These are phyloP conservation scores for Primulina eburnea DNA, from an alignment of 257 asterid genomes.

Conservation along the genomic window DNA sequence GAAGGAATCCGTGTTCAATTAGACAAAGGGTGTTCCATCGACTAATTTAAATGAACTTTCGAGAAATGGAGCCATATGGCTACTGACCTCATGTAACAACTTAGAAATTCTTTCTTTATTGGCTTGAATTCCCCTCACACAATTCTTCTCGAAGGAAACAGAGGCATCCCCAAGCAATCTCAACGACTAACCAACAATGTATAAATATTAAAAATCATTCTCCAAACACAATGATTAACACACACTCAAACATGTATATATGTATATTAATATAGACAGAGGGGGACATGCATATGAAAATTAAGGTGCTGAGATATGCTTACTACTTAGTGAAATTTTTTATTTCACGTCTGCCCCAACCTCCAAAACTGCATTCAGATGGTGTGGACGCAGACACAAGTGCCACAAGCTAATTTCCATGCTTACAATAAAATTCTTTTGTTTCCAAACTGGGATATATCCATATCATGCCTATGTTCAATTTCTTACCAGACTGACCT, in stretches of 20 bases:
- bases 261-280: too few relatives aligned
- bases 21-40: slow-evolving; percentile 18
- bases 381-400: neutral
- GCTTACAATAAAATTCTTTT: too few relatives aligned
- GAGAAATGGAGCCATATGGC: slow-evolving; percentile 16
- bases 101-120: slow-evolving; percentile 78
- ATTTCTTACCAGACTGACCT: too few relatives aligned
- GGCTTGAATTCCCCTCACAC: slow-evolving; percentile 93
- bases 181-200: slow-evolving; percentile 51
- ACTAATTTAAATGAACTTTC: slow-evolving; percentile 9
- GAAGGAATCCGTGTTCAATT: slow-evolving; percentile 17
- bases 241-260: neutral
- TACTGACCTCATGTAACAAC: slow-evolving; percentile 77
- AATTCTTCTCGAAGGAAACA: slow-evolving; percentile 90
- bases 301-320: neutral
- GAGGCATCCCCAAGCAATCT: slow-evolving; percentile 97
- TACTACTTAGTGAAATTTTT: neutral
- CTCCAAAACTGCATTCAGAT: neutral
- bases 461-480: too few relatives aligned
- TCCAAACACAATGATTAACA: neutral
- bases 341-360: neutral
- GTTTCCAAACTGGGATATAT: too few relatives aligned
- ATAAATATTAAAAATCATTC: slow-evolving; percentile 15
- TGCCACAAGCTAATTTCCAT: neutral
- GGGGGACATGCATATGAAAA: neutral